Evolutionary conservation across 106 monocot species (phyloP).

Genomic region (Acanthochlamys bracteata): DNA sequence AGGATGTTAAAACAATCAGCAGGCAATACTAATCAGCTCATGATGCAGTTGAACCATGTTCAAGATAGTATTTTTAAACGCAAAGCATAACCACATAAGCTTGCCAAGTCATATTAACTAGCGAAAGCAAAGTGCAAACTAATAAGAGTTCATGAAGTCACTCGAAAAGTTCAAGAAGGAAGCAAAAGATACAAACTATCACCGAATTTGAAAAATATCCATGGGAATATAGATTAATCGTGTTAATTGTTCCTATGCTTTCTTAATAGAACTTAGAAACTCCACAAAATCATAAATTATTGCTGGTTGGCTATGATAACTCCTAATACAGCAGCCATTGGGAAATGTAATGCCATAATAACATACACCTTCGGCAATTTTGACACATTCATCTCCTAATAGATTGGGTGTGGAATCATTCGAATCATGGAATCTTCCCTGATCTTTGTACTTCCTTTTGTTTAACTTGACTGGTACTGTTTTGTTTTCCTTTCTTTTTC

Average conservation of each 20-base stretch:
- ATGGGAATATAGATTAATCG: neutral
- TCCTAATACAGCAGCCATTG: neutral
- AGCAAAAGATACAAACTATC: neutral
- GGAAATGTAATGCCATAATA: neutral
- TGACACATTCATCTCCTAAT: neutral
- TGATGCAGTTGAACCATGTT: too few species aligned
- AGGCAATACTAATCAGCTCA: too few species aligned
- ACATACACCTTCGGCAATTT: neutral
- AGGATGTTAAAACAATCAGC: too few species aligned
- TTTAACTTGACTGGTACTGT: neutral
- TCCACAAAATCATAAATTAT: neutral
- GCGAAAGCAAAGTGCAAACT: too few species aligned
- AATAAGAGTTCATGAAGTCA: too few species aligned
- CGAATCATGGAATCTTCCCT: neutral
- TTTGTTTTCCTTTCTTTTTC: neutral
- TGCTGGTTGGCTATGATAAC: neutral
- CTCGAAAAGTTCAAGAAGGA: neutral
- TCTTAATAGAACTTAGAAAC: neutral
- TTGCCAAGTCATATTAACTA: too few species aligned
- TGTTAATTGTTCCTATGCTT: neutral
- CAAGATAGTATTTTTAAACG: too few species aligned
- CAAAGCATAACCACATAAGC: too few species aligned
- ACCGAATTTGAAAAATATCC: neutral
- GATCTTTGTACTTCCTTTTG: neutral
- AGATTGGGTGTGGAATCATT: neutral